Percentiles rank a stretch among this genome's conserved stretches.
Evolutionary conservation across 2,329 filamentous ascomycete genomes (phyloP).

Genomic region (Annulohypoxylon truncatum): DNA sequence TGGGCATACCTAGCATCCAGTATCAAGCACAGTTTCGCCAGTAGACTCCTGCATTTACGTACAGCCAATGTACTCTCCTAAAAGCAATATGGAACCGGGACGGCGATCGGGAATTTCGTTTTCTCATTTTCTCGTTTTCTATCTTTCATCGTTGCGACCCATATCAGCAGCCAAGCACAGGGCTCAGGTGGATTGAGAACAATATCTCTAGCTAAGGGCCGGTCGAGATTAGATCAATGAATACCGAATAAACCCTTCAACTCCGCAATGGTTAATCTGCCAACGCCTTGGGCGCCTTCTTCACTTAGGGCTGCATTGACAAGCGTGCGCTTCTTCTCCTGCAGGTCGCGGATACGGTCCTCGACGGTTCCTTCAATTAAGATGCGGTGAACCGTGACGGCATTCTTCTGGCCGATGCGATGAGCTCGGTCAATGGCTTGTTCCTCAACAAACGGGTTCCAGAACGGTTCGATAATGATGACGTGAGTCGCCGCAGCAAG

Average conservation of each 20-base stretch:
- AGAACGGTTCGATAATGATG: slow-evolving; percentile 81
- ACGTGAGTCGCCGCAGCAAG: slow-evolving; percentile 77
- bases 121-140: neutral
- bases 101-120: neutral
- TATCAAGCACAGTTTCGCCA: neutral
- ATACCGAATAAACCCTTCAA: slow-evolving; percentile 40
- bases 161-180: slow-evolving; percentile 10
- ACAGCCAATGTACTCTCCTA: slow-evolving; percentile 1
- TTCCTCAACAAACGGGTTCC: slow-evolving; percentile 82
- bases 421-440: slow-evolving; percentile 83
- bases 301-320: slow-evolving; percentile 56
- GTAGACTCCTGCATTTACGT: neutral
- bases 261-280: slow-evolving; percentile 29
- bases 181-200: neutral
- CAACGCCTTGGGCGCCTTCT: slow-evolving; percentile 32
- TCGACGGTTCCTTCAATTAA: slow-evolving; percentile 76
- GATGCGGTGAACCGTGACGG: slow-evolving; percentile 75
- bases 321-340: slow-evolving; percentile 74
- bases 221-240: neutral
- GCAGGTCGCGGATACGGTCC: slow-evolving; percentile 76
- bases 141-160: neutral
- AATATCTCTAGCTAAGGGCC: neutral
- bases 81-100: slow-evolving; percentile 2
- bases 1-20: slow-evolving; percentile 12
- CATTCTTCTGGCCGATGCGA: slow-evolving; percentile 74